Evolutionary conservation across 768 basidiomycete species (phyloP).

Genomic region (Leccinum broughii): DNA sequence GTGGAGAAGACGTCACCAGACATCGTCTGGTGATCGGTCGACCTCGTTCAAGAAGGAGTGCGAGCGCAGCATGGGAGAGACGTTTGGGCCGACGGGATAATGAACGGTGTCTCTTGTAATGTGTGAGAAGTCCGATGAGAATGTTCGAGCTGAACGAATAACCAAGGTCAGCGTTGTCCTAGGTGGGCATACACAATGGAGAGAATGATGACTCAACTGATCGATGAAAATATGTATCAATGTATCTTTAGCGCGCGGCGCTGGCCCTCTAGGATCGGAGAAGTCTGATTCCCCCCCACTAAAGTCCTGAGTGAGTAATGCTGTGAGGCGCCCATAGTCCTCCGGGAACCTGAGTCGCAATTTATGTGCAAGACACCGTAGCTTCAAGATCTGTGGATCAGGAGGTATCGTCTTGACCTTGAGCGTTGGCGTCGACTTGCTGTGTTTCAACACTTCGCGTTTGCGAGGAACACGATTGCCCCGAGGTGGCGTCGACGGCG

Average conservation of each 20-base stretch:
- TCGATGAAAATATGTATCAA: slow-evolving; percentile 45
- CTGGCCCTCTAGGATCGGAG: slow-evolving; percentile 36
- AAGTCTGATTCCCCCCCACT: slow-evolving; percentile 37
- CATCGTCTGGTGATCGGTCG: slow-evolving; percentile 73
- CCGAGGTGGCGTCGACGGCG: slow-evolving; percentile 34
- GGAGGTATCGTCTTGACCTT: slow-evolving; percentile 41
- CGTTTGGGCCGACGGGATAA: slow-evolving; percentile 43
- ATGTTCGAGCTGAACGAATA: slow-evolving; percentile 72
- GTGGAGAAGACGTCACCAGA: slow-evolving; percentile 76
- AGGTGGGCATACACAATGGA: neutral
- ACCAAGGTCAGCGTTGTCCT: slow-evolving; percentile 10
- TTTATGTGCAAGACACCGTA: slow-evolving; percentile 57
- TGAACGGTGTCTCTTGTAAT: slow-evolving; percentile 56
- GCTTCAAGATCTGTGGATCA: slow-evolving; percentile 48
- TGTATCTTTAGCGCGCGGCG: slow-evolving; percentile 32
- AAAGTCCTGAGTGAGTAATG: slow-evolving; percentile 35
- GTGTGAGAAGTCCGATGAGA: slow-evolving; percentile 76
- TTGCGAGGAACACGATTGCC: slow-evolving; percentile 20
- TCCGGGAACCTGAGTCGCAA: slow-evolving; percentile 57
- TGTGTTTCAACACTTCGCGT: slow-evolving; percentile 38
- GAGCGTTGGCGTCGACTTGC: slow-evolving; percentile 48
- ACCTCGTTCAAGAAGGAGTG: slow-evolving; percentile 80
- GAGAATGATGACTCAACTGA: slow-evolving; percentile 37
- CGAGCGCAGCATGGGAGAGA: slow-evolving; percentile 76
- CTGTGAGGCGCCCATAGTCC: slow-evolving; percentile 40